These are phyloP conservation scores for Coemansia sp. DNA, from an alignment of 192 early-diverging fungal genomes.

Conservation along the genomic window DNA sequence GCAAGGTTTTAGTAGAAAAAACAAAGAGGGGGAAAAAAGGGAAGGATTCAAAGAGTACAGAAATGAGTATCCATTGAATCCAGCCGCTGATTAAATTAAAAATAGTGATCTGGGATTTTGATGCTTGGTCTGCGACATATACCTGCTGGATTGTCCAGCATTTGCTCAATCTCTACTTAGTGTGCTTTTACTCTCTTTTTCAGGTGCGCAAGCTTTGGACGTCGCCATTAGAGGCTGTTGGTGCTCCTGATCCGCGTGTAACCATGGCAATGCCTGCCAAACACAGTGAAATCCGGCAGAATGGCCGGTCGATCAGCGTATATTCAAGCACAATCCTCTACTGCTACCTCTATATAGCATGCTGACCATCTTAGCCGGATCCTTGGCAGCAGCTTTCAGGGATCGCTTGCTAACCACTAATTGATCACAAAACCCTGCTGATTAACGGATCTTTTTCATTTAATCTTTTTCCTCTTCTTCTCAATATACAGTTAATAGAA, in stretches of 20 bases:
- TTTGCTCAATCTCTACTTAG: slow-evolving; percentile 54
- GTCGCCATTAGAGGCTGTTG: slow-evolving; percentile 26
- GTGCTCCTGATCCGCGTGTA: slow-evolving; percentile 47
- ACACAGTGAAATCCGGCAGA: slow-evolving; percentile 49
- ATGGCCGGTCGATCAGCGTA: slow-evolving; percentile 4
- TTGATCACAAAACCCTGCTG: too few species aligned
- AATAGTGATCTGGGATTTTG: slow-evolving; percentile 48
- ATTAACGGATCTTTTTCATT: too few species aligned
- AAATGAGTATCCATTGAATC: too few species aligned
- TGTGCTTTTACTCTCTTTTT: slow-evolving; percentile 1
- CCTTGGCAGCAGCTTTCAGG: too few species aligned
- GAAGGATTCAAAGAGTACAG: too few species aligned
- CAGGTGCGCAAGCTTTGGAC: slow-evolving; percentile 31
- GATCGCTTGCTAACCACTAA: too few species aligned
- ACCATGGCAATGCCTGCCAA: slow-evolving; percentile 45
- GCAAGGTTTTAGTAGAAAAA: neutral
- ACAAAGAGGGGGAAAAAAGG: neutral
- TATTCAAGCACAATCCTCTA: too few species aligned
- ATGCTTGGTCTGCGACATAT: slow-evolving; percentile 25
- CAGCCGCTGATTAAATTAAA: too few species aligned
- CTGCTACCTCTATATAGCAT: too few species aligned
- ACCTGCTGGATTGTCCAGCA: slow-evolving; percentile 53
- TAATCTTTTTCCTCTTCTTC: too few species aligned
- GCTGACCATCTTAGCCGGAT: too few species aligned
- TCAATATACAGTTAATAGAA: slow-evolving; percentile 1